Percentiles rank a stretch among this genome's conserved stretches.
Evolutionary conservation across 179 eudicot genomes (phyloP).

Genomic region (Beta corolliflora): DNA sequence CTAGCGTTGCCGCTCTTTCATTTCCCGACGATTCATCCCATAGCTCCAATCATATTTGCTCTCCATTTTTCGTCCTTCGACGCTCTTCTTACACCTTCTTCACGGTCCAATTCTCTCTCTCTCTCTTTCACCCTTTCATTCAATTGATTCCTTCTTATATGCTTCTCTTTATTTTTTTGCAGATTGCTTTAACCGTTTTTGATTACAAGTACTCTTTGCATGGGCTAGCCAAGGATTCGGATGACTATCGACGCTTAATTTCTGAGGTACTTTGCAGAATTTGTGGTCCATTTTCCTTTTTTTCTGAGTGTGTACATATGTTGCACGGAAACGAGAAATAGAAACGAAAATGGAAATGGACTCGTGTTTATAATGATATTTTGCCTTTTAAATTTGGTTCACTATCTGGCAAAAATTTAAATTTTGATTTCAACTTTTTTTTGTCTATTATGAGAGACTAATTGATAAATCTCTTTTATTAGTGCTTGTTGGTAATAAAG

Average conservation of each 20-base stretch:
- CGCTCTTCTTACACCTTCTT: constrained; percentile 66
- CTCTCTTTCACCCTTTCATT: no score
- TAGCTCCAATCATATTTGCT: constrained; percentile 35
- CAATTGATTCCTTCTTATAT: not conserved
- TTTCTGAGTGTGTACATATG: no score
- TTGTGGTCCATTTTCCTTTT: constrained; percentile 12
- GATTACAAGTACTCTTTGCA: constrained; percentile 78
- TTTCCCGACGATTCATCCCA: constrained; percentile 23
- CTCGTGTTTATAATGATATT: no score
- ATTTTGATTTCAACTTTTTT: no score
- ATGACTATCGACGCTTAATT: constrained; percentile 44
- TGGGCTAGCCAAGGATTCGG: constrained; percentile 52
- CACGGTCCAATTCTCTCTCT: no score
- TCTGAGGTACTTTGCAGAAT: constrained; percentile 53
- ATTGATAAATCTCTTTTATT: no score
- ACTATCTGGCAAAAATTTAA: no score
- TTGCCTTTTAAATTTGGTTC: no score
- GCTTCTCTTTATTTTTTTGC: not conserved
- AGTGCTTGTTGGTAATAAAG: no score
- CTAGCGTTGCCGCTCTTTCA: constrained; percentile 34
- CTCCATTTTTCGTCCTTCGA: constrained; percentile 47
- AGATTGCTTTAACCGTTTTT: constrained; percentile 64
- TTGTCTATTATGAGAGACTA: no score
- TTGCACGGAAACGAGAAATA: no score
- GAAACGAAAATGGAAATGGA: no score